Evolutionary conservation across 495 filamentous ascomycete genomes (phyloP).

Genomic region (Trichoderma orchidacearum): DNA sequence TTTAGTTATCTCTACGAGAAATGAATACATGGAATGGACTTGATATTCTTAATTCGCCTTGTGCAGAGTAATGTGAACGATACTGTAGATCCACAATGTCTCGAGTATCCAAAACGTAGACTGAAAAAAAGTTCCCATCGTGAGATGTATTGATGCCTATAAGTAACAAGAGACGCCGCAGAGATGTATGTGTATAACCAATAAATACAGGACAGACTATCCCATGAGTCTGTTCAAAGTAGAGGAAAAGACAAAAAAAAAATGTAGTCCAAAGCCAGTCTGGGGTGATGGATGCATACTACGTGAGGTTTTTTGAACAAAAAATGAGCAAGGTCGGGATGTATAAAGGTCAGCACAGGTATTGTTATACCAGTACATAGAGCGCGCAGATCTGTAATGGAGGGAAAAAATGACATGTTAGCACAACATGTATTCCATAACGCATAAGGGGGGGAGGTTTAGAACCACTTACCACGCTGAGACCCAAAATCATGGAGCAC

Average conservation of each 20-base stretch:
- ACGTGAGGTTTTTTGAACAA: neutral
- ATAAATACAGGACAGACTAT: too few species aligned
- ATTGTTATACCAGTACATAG: conserved; percentile 31
- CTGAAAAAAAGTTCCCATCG: neutral
- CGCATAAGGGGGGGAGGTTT: neutral
- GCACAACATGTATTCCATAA: neutral
- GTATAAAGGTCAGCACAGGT: neutral
- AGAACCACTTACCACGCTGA: conserved; percentile 56
- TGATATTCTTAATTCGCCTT: too few species aligned
- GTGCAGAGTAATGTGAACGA: too few species aligned
- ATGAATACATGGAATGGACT: neutral
- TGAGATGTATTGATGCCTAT: neutral
- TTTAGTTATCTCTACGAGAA: neutral
- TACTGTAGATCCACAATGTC: too few species aligned
- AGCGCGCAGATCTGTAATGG: conserved; percentile 44
- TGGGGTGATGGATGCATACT: neutral
- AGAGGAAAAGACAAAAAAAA: neutral
- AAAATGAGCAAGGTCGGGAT: neutral
- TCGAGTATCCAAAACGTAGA: neutral
- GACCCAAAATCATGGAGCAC: conserved; percentile 85
- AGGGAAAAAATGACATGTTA: neutral
- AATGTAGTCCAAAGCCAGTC: neutral
- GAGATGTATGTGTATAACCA: too few species aligned
- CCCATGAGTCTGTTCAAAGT: neutral
- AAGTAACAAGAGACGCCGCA: neutral